Evolutionary conservation across 2,329 filamentous ascomycete species (phyloP), one percentile per base, ranked within the genome.

Genomic region (Chalaropsis thielavioides): DNA sequence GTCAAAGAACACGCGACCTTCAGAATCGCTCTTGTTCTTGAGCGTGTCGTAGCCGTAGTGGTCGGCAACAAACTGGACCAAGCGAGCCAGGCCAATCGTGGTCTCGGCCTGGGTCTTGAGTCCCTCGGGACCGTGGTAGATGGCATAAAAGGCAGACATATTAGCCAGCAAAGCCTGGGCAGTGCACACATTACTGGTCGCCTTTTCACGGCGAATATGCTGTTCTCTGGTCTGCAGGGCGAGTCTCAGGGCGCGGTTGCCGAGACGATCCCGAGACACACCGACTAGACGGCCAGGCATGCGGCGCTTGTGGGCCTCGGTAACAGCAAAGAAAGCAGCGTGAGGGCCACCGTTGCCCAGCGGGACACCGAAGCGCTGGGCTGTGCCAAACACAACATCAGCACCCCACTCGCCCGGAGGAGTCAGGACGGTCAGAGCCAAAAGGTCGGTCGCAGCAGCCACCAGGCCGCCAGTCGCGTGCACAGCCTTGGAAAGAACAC

Each of bases 181-280:
- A 1, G 92, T 97, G 78, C 92, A 97, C 67, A 96, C 92, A 73
- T 97, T 97, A 79, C 91, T 96, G 1, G 92, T 97, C 1, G 92
- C 92, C 81, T 96, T 96, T 74, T 97, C 92, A 72, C 92, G 84
- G 69, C 92, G 84, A 73, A 97, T 96, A 74, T 97, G 92, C 78
- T 97, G 92, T 77, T 97, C 92, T 70, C 92, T 82, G 10, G 92
- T 96, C 76, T 97, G 92, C 63, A 96, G 78, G 19, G 92, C 89
- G 72, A 96, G 77, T 70, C 92, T 83, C 69, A 95, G 85, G 4
- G 92, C 92, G 13, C 82, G 86, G 68, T 89, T 84, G 7, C 92
- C 92, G 4, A 91, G 80, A 64, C 92, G 83, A 73, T 97, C 92
- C 75, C 95, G 95, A 62, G 92, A 96, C 2, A 96, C 81, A 70